Base-by-base conservation (phyloP, 768 basidiomycete genomes). In the Leccinum obscurum region DNA sequence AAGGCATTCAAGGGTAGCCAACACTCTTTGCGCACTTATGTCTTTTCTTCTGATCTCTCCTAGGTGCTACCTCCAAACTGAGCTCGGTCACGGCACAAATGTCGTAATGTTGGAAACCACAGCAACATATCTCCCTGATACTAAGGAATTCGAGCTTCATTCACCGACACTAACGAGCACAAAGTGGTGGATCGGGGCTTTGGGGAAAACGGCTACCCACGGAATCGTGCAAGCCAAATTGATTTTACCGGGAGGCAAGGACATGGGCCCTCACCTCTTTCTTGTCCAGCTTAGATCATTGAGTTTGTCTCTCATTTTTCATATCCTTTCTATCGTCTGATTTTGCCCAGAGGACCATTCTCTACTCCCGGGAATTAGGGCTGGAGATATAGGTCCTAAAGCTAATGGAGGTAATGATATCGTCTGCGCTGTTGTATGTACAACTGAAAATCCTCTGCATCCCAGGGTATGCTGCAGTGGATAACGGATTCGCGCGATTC, bases 121-220 rank as follows among this genome's bases (percentile, higher is more conserved):
- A 0, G 89, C 89, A 4, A 90, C 87, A 0, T 92, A 85, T 72
- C 74, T 88, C n/a, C 85, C 84, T 0, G 81, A 83, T 32, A 81
- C 83, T 0, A 71, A 80, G 56, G 85, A 89, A 68, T 92, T 92
- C 63, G 87, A 89, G 46, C 84, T 93, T 39, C 80, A 92, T 67
- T 88, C 89, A 1, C 90, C 91, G 0, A 86, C 86, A 0, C 65
- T 90, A 24, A 89, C 89, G 1, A 88, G 87, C 61, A 83, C 78
- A 62, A 93, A 93, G 69, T 93, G 90, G 89, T 93, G 90, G 91
- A 83, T 89, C 56, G 90, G 90, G 8, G 86, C 79, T 6, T 75
- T 89, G 14, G 90, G 85, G 0, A 86, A 85, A 74, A 87, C 85
- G 0, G 83, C 90, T 0, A 90, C 89, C 0, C 89, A 91, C 68